Conservation (phyloP, 176 grass and related monocot genomes). For the Oryza meyeriana region DNA sequence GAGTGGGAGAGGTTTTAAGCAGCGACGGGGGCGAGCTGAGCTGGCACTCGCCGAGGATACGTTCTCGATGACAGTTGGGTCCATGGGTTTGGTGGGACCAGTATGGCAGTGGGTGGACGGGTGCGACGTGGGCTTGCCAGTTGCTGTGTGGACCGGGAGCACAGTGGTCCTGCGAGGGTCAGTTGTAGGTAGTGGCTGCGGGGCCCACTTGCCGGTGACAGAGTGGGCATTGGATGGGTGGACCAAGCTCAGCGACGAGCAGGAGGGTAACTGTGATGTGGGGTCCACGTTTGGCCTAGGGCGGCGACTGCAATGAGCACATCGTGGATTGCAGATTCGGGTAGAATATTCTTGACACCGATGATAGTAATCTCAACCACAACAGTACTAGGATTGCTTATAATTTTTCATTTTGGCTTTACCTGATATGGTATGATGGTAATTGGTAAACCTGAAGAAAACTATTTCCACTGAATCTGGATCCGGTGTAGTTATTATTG, state of each 20-base stretch:
- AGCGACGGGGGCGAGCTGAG: background rate
- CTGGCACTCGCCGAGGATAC: background rate
- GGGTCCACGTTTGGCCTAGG: background rate
- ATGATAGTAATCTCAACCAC: background rate
- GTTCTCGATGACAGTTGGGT: background rate
- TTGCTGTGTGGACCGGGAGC: background rate
- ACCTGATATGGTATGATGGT: too few species aligned
- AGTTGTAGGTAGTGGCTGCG: too few species aligned
- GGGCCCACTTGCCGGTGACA: background rate
- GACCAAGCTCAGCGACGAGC: background rate
- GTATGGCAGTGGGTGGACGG: background rate
- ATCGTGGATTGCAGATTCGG: background rate
- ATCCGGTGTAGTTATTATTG: too few species aligned
- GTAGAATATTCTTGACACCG: background rate
- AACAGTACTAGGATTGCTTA: too few species aligned
- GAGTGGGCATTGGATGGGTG: background rate
- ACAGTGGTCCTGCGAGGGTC: background rate
- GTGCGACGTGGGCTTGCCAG: background rate
- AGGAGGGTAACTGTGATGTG: background rate
- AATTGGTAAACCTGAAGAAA: too few species aligned
- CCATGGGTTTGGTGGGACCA: background rate
- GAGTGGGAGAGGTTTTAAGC: conserved; percentile 4
- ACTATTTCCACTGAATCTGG: too few species aligned
- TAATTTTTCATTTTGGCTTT: too few species aligned
- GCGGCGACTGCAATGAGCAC: background rate